These are phyloP conservation scores for Cryptosporidium parvum DNA, from an alignment of 169 alveolate species.

Conservation along the genomic window DNA sequence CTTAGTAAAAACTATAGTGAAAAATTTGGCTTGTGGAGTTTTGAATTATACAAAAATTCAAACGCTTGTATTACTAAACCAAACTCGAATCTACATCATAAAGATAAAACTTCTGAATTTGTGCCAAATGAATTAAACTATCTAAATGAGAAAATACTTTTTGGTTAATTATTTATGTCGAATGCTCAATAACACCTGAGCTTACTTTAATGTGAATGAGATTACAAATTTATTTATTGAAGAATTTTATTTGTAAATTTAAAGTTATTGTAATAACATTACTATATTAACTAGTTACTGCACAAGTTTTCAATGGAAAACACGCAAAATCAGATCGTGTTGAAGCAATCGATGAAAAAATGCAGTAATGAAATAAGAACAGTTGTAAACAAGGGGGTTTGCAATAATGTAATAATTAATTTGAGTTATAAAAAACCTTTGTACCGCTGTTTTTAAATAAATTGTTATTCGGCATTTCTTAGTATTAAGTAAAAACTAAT, in stretches of 20 bases:
- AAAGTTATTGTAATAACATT: background rate
- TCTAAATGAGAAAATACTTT: background rate
- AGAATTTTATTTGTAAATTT: background rate
- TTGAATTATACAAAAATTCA: background rate
- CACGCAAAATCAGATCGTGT: background rate
- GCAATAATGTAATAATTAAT: background rate
- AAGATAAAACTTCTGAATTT: background rate
- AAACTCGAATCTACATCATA: background rate
- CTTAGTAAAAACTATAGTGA: background rate
- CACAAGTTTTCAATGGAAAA: background rate
- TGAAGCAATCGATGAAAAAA: background rate
- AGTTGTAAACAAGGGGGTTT: background rate
- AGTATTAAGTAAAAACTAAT: background rate
- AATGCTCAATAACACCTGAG: background rate
- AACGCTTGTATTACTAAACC: background rate
- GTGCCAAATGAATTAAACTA: slow-evolving; percentile 9
- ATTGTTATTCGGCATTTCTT: no score
- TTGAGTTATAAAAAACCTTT: background rate
- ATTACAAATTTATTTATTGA: background rate
- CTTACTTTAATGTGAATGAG: background rate
- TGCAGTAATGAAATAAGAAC: background rate
- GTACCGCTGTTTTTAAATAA: background rate
- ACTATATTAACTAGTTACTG: no score
- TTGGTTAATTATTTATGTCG: background rate
- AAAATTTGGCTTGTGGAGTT: slow-evolving; percentile 38